Conservation (phyloP, 163 green algal species). For the Scenedesmus sp. region DNA sequence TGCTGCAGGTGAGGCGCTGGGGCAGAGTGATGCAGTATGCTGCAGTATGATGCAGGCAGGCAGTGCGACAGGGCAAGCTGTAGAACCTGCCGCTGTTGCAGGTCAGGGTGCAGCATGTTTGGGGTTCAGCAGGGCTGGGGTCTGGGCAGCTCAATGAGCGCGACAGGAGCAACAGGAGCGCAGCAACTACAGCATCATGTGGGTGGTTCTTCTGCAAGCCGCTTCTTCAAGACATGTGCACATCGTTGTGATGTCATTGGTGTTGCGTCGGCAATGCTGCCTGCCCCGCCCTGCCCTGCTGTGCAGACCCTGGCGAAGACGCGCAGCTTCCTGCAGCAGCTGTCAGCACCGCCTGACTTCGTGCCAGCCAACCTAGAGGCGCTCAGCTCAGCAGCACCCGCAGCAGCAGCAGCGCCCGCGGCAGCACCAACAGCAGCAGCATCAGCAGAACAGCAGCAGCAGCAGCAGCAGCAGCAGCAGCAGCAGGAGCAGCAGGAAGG, state of each 20-base stretch:
- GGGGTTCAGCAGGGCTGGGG: too few relatives aligned
- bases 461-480: constrained; percentile 10
- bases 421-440: neutral
- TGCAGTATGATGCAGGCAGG: neutral
- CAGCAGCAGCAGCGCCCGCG: neutral
- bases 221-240: too few relatives aligned
- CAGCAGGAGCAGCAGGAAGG: too few relatives aligned
- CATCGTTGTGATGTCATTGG: too few relatives aligned
- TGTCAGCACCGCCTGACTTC: constrained; percentile 25
- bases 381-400: neutral
- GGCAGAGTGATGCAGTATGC: neutral
- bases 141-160: too few relatives aligned
- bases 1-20: constrained; percentile 10
- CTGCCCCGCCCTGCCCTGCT: neutral
- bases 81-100: neutral
- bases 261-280: neutral
- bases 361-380: constrained; percentile 27
- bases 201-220: too few relatives aligned
- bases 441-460: neutral
- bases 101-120: too few relatives aligned
- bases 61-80: neutral
- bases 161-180: too few relatives aligned
- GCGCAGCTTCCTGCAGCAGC: constrained; percentile 21
- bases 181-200: too few relatives aligned
- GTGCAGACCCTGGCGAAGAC: constrained; percentile 12